Evolutionary conservation across 257 asterid genomes (phyloP).

Genomic region (Coffea canephora): DNA sequence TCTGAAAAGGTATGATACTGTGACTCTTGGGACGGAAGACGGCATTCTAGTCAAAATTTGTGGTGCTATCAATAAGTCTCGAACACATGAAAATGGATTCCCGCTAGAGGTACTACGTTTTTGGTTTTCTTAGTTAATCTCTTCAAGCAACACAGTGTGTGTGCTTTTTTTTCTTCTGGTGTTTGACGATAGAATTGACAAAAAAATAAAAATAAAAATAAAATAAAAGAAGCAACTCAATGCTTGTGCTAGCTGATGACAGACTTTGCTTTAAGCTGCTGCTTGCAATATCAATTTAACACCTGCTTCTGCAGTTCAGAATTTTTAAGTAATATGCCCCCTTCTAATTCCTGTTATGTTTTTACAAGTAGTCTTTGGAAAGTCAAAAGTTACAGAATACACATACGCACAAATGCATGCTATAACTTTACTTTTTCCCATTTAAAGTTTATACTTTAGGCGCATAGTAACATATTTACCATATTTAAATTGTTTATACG

Average conservation of each 20-base stretch:
- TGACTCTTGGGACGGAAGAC: slow-evolving; percentile 56
- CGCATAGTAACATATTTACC: background rate
- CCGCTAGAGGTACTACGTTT: slow-evolving; percentile 43
- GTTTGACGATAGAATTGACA: background rate
- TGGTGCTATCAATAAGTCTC: slow-evolving; percentile 53
- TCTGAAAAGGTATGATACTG: slow-evolving; percentile 50
- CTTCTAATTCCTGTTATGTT: background rate
- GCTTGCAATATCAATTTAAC: background rate
- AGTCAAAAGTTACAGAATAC: background rate
- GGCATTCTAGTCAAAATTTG: slow-evolving; percentile 50
- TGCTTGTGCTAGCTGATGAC: background rate
- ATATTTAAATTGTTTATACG: background rate
- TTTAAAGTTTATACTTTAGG: background rate
- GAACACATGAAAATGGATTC: slow-evolving; percentile 61
- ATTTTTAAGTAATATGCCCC: background rate
- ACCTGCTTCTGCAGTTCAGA: background rate
- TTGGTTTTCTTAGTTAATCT: background rate
- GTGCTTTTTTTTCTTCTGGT: background rate
- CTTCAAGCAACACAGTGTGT: background rate
- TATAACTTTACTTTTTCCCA: background rate
- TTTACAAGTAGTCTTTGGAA: background rate
- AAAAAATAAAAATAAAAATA: background rate
- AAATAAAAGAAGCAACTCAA: background rate
- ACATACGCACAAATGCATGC: background rate
- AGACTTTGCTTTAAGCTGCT: background rate